Evolutionary conservation across 2,329 filamentous ascomycete species (phyloP), one percentile per base, ranked within the genome.

Genomic region (Colletotrichum somersetense): DNA sequence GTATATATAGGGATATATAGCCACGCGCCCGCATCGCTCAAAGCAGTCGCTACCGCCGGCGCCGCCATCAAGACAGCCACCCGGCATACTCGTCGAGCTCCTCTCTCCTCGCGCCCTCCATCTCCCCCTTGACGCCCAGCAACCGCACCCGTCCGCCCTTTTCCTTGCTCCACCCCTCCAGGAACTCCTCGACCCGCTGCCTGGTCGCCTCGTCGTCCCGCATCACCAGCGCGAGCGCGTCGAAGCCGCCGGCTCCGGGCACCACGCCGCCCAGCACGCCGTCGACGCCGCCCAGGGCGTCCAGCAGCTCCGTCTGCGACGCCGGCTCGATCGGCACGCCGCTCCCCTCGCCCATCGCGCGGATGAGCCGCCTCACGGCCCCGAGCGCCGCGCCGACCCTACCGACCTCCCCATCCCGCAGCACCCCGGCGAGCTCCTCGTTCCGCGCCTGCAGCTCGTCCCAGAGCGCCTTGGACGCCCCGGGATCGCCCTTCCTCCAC

Each of bases 221-320:
- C 75, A 97, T 89, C 71, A 99, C 81, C 72, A 99, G 81, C 0
- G 92, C 93, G 67, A 97, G 87, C 1, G 96, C 96, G 84, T 99
- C 96, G 78, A 93, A 98, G 0, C 96, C 96, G 12, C 96, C 96
- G 0, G 96, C 96, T 0, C 96, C 96, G 0, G 96, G 96, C 0
- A 98, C 96, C 0, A 98, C 94, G 0, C 95, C 96, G 0, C 95
- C 95, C 75, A 95, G 89, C 3, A 98, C 95, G 7, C 96, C 96
- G 0, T 92, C 87, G 1, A 98, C 83, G 5, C 76, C 78, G n/a
- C 83, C 88, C 69, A 96, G 87, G 12, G 91, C 93, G 81, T 99
- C 93, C 46, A 99, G 84, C 72, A 99, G 85, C 78, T 89, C 89
- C 1, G 94, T 97, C 86, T 99, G 96, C 75, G 92, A 91, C 53